These are phyloP conservation scores for Xerocomus amazonicus DNA, from an alignment of 1,284 basidiomycete species.

Conservation along the genomic window DNA sequence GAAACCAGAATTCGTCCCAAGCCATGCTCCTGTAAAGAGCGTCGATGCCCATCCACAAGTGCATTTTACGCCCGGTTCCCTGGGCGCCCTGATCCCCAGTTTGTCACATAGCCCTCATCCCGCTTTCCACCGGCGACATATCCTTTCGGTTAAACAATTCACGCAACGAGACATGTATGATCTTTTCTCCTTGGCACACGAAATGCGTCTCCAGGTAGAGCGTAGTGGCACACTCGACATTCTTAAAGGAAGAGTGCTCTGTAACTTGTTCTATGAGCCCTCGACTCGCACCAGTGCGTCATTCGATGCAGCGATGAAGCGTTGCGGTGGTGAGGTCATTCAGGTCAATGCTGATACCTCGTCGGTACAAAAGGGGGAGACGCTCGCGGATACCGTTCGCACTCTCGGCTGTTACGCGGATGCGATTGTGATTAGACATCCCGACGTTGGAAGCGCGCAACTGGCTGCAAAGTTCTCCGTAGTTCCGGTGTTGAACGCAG, in stretches of 20 bases:
- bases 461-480: slow-evolving; percentile 92
- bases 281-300: slow-evolving; percentile 94
- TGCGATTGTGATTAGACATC: slow-evolving; percentile 93
- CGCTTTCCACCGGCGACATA: slow-evolving; percentile 83
- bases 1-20: slow-evolving; percentile 31
- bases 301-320: slow-evolving; percentile 99
- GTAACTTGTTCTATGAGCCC: slow-evolving; percentile 97
- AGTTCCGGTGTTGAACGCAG: slow-evolving; percentile 95
- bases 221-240: slow-evolving; percentile 88
- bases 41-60: slow-evolving; percentile 19
- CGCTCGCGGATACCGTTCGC: slow-evolving; percentile 89
- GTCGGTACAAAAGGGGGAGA: slow-evolving; percentile 94
- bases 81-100: slow-evolving; percentile 33
- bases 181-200: slow-evolving; percentile 92
- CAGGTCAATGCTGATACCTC: slow-evolving; percentile 79
- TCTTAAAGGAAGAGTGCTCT: slow-evolving; percentile 87
- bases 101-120: slow-evolving; percentile 54
- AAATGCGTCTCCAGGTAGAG: slow-evolving; percentile 96
- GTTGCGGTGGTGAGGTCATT: slow-evolving; percentile 94
- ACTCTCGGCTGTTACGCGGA: slow-evolving; percentile 97
- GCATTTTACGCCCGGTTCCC: slow-evolving; percentile 17
- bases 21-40: slow-evolving; percentile 26
- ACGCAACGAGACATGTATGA: slow-evolving; percentile 88
- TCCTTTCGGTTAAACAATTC: slow-evolving; percentile 95
- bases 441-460: slow-evolving; percentile 88